A percentile compares a stretch with the other conserved stretches of the same genome.
Evolutionary conservation across 1,284 basidiomycete species (phyloP).

Genomic region (Cryptococcus amylolentus): DNA sequence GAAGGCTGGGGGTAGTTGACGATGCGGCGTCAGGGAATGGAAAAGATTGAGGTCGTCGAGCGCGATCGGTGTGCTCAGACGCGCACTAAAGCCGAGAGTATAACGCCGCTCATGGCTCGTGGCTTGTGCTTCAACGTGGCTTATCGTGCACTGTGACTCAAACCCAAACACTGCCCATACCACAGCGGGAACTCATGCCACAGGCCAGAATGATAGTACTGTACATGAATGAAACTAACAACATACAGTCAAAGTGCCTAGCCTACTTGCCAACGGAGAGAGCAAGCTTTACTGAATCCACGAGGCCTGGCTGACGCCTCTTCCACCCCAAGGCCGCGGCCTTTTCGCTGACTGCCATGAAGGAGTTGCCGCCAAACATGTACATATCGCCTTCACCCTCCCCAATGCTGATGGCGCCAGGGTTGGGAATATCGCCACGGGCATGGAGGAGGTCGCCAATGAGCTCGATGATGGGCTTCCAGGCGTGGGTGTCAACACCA

Average conservation of each 20-base stretch:
- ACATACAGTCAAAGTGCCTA: neutral
- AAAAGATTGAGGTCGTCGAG: no score
- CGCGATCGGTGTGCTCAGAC: no score
- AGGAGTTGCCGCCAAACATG: conserved; percentile 24
- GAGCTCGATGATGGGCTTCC: conserved; percentile 16
- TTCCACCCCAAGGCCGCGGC: conserved; percentile 17
- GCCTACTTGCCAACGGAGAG: conserved; percentile 4
- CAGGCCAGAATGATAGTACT: no score
- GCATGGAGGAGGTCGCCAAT: conserved; percentile 15
- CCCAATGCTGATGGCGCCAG: conserved; percentile 12
- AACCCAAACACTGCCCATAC: no score
- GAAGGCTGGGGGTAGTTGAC: no score
- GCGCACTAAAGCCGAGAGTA: no score
- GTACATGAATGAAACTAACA: no score
- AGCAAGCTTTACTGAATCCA: conserved; percentile 12
- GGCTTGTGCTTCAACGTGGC: no score
- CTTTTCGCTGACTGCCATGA: conserved; percentile 20
- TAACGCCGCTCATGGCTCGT: no score
- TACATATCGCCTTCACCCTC: conserved; percentile 15
- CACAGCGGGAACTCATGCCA: no score
- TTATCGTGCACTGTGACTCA: no score
- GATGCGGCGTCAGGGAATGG: no score
- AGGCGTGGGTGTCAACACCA: conserved; percentile 16
- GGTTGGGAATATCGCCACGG: conserved; percentile 11
- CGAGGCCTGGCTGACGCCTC: conserved; percentile 5